Percentiles rank a stretch among this genome's conserved stretches.
Conservation (phyloP, 2,329 filamentous ascomycete genomes). For the Neofusicoccum ribis region DNA sequence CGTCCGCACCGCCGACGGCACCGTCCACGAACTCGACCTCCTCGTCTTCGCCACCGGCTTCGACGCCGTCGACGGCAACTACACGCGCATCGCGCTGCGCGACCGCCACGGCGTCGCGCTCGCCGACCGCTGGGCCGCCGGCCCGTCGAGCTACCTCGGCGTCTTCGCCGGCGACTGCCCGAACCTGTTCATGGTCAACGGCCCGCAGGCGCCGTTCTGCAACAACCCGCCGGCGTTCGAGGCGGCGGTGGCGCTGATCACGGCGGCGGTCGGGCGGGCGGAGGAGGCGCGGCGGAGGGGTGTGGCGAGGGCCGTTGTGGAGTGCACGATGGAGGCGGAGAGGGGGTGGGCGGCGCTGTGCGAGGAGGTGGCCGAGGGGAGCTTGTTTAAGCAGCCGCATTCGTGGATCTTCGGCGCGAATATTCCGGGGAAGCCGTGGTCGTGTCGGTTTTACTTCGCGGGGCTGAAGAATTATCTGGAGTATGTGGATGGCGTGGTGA, state of each 20-base stretch:
- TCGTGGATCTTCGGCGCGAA: slow-evolving; percentile 35
- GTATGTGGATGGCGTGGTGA: not conserved
- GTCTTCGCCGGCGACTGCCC: slow-evolving; percentile 42
- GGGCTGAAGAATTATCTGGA: not conserved
- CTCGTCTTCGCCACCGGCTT: slow-evolving; percentile 51
- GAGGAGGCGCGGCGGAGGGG: slow-evolving; percentile 7
- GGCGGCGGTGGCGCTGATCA: slow-evolving; percentile 36
- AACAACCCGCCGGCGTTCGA: slow-evolving; percentile 42
- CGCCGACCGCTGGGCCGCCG: not conserved
- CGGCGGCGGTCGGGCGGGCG: slow-evolving; percentile 24
- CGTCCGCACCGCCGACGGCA: slow-evolving; percentile 50
- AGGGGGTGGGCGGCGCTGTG: slow-evolving; percentile 28
- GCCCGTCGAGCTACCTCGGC: not conserved
- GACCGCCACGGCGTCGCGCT: slow-evolving; percentile 29
- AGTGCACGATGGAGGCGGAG: slow-evolving; percentile 31
- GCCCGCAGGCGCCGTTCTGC: slow-evolving; percentile 42
- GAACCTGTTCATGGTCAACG: slow-evolving; percentile 46
- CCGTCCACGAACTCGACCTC: slow-evolving; percentile 53
- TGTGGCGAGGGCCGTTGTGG: slow-evolving; percentile 21
- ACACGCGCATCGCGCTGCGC: slow-evolving; percentile 38
- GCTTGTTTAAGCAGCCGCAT: slow-evolving; percentile 28
- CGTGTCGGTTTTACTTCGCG: not conserved
- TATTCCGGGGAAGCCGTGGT: slow-evolving; percentile 27
- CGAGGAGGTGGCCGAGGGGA: slow-evolving; percentile 26
- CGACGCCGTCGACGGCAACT: slow-evolving; percentile 40